Base-by-base conservation (phyloP, 345 rosid species). In the Crucihimalaya himalaica region DNA sequence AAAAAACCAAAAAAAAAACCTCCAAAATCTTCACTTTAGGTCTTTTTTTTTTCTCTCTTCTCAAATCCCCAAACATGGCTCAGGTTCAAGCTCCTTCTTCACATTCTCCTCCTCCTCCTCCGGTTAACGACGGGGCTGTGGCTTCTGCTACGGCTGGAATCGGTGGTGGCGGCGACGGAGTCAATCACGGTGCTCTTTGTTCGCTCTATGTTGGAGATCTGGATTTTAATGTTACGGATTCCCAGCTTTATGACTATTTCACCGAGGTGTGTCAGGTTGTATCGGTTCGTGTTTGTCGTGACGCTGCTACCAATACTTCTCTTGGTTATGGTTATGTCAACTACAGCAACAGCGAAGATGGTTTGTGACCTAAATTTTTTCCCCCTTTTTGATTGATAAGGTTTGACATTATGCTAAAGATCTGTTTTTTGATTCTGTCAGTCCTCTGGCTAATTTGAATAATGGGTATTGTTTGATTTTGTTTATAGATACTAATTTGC, bases 301-400 rank as follows among this genome's bases (percentile, higher is more conserved):
- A 90, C 70, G 67, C 83, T 78, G 76, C 83, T 19, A 86, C 89
- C 34, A 86, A 88, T 12, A 68, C 83, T 63, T 94, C 98, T 45
- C 97, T 94, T 45, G 96, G 97, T 11, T 94, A 94, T 74, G 98
- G 96, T 12, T 94, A 94, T 52, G 97, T 94, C 43, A 94, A 94
- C 81, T 94, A 83, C 71, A 83, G 86, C 85, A 91, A 78, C 66
- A 65, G 79, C 53, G 81, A 84, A 5, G 97, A 89, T 82, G 96
- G 97, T 31, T 81, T 82, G 31, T 12, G 15, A 21, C 59, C 58
- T 23, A 57, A 57, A 55, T 12, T 13, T 8, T 45, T 8, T 45
- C 6, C 14, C 25, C 28, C 32, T 5, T 54, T 2, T 34, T 15
- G 25, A 12, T 58, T 54, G 4, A 23, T 53, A 0, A 18, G 16